Evolutionary conservation across 176 grass and related monocot species (phyloP), one percentile per base, ranked within the genome.

Genomic region (Triticum monococcum): DNA sequence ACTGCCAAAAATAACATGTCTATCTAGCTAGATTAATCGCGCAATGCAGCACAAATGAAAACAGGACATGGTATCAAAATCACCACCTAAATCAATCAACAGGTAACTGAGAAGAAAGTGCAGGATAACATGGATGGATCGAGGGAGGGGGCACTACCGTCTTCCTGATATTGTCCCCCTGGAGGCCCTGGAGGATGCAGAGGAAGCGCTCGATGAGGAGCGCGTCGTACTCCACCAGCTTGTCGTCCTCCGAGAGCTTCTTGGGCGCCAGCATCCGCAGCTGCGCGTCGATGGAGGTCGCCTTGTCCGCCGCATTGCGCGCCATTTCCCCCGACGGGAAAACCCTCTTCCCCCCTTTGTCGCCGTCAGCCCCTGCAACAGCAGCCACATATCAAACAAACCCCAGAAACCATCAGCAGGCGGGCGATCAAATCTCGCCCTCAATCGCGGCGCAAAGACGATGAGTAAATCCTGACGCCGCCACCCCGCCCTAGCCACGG

Each of bases 201-300:
- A 97, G 81, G 83, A 97, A 97, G 17, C 94, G 94, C 82, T 97
- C 94, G 40, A 97, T 70, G 80, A 97, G 86, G 24, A 97, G 88
- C 35, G 94, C 94, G 74, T 97, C 94, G 45, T 97, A 97, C 85
- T 97, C 94, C 11, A 97, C 89, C 17, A 97, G 89, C 79, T 93
- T 93, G 46, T 96, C 94, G 81, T 96, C 94, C 17, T 96, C 94
- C 0, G 94, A 96, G 57, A 96, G 91, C 92, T 97, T 97, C 83
- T 85, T 79, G 28, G 94, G 94, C 59, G 89, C 94, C 57, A 94
- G 89, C 45, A 94, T 35, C 73, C 94, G 88, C 80, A 97, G 85
- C 76, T 97, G 94, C 35, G 89, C 94, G 41, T 97, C 94, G 32
- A 97, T 94, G 77, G 94, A 97, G 43, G 89, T 81, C 74, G 82